Conservation (phyloP, 495 filamentous ascomycete genomes). For the Terfezia claveryi region DNA sequence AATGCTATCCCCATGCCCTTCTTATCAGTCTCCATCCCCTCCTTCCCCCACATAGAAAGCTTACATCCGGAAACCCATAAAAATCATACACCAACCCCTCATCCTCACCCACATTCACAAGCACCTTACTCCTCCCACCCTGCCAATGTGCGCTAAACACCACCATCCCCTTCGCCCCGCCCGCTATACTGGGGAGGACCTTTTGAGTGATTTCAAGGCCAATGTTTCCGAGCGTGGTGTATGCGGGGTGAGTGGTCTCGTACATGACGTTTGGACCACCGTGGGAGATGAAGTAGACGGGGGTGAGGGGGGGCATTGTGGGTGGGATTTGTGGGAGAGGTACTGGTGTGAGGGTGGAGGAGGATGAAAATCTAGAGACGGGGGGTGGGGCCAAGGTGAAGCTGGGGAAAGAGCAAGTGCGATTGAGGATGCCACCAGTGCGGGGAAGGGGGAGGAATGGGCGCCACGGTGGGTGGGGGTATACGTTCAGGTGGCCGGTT, state of each 20-base stretch:
- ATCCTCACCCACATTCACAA: conserved; percentile 48
- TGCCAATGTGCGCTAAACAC: conserved; percentile 86
- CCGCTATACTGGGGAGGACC: conserved; percentile 33
- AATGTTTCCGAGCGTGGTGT: conserved; percentile 41
- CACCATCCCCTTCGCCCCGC: conserved; percentile 38
- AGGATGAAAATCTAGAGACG: too few relatives aligned
- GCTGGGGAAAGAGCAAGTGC: too few relatives aligned
- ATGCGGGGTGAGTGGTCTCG: conserved; percentile 48
- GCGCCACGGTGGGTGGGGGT: too few relatives aligned
- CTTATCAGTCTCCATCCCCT: neutral
- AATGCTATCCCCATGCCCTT: conserved; percentile 9
- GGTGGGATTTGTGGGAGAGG: neutral
- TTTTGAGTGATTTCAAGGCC: conserved; percentile 61
- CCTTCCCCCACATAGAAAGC: neutral
- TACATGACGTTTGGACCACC: conserved; percentile 65
- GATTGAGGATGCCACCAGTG: too few relatives aligned
- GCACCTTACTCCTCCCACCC: conserved; percentile 31
- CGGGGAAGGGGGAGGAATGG: too few relatives aligned
- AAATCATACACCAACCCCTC: conserved; percentile 71
- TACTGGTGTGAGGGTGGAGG: neutral
- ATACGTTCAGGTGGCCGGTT: too few relatives aligned
- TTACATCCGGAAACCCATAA: conserved; percentile 45
- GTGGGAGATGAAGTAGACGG: conserved; percentile 62
- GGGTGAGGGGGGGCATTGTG: conserved; percentile 17
- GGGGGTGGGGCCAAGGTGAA: too few relatives aligned